Conservation (phyloP, 2,329 filamentous ascomycete genomes). For the Incumbomyces delicatus region DNA sequence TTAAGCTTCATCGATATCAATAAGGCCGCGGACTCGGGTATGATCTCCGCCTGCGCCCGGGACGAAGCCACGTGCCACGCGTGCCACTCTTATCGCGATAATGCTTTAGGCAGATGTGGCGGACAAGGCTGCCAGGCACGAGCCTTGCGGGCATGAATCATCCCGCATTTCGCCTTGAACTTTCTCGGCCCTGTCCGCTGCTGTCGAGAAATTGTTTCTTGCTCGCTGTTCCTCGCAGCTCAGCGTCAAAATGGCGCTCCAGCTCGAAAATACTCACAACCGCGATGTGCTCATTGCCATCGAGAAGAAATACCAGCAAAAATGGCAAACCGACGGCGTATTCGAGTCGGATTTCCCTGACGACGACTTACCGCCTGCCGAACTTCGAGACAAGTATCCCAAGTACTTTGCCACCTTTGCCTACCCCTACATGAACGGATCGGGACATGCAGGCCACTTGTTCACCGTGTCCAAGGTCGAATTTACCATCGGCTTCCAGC, state of each 20-base stretch:
- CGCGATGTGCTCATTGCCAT: slow-evolving; percentile 68
- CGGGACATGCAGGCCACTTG: slow-evolving; percentile 79
- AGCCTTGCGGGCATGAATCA: too few relatives aligned
- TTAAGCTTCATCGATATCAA: too few relatives aligned
- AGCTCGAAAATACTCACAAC: slow-evolving; percentile 61
- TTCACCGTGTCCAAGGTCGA: slow-evolving; percentile 92
- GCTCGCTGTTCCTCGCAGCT: slow-evolving; percentile 12
- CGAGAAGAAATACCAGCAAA: slow-evolving; percentile 86
- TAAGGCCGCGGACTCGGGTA: too few relatives aligned
- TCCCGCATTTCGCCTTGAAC: slow-evolving; percentile 17
- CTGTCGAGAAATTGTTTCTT: slow-evolving; percentile 14
- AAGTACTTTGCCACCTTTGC: slow-evolving; percentile 84
- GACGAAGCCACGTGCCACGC: too few relatives aligned
- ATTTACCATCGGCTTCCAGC: slow-evolving; percentile 74
- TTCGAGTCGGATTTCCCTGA: slow-evolving; percentile 84
- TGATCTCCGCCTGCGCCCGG: too few relatives aligned
- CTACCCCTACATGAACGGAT: slow-evolving; percentile 78
- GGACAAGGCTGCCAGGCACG: too few relatives aligned
- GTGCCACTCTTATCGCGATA: too few relatives aligned
- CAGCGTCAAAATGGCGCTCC: slow-evolving; percentile 5
- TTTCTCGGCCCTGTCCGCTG: neutral
- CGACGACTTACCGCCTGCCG: slow-evolving; percentile 57
- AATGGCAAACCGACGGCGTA: slow-evolving; percentile 66
- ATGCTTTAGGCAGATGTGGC: too few relatives aligned
- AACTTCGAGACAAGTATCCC: slow-evolving; percentile 69